These are phyloP conservation scores for Leccinum uliginosum DNA, from an alignment of 768 basidiomycete species.

Conservation along the genomic window DNA sequence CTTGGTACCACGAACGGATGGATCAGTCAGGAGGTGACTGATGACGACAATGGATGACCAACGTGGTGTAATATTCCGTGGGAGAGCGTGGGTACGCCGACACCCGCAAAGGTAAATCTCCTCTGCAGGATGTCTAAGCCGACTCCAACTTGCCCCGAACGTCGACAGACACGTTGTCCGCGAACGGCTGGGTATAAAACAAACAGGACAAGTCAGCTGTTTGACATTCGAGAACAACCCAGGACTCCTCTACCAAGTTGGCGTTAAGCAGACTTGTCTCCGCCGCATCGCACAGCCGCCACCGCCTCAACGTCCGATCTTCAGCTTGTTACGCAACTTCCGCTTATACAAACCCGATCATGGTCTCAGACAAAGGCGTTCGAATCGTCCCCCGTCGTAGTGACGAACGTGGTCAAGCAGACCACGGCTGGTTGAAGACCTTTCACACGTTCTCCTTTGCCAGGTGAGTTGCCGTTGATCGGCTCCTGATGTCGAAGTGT, in stretches of 20 bases:
- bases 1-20: neutral
- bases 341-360: conserved; percentile 4
- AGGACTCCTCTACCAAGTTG: conserved; percentile 2
- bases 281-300: neutral
- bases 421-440: conserved; percentile 85
- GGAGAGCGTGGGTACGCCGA: conserved; percentile 19
- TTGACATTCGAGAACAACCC: neutral
- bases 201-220: neutral
- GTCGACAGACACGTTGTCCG: neutral
- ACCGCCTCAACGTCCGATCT: neutral
- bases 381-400: conserved; percentile 53
- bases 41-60: neutral
- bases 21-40: neutral
- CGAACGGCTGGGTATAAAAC: conserved; percentile 19
- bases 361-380: conserved; percentile 17
- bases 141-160: neutral
- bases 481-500: neutral
- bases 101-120: conserved; percentile 22
- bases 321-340: neutral
- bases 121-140: conserved; percentile 9
- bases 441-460: conserved; percentile 84
- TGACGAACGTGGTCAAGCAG: conserved; percentile 63
- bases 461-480: conserved; percentile 39
- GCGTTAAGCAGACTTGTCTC: conserved; percentile 3
- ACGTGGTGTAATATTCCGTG: conserved; percentile 11